Evolutionary conservation across 2,329 filamentous ascomycete species (phyloP), one percentile per base, ranked within the genome.

Genomic region (Apiospora koreana): DNA sequence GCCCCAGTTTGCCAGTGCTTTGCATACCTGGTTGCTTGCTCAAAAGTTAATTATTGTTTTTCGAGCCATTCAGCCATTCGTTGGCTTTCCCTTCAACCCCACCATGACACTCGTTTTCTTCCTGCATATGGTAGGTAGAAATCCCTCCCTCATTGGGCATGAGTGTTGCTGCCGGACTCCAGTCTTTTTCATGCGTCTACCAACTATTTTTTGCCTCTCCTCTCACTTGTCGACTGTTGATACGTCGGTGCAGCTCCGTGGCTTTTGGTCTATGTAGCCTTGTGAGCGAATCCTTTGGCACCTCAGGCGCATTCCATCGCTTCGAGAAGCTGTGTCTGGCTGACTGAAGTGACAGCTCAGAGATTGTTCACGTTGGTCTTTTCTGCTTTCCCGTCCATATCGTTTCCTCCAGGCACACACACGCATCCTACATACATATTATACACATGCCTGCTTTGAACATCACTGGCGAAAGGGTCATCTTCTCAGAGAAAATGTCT

Each of bases 81-180:
- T 38, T 62, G 54, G 54, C 31, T 62, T 23, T 38, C 18, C 31
- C 54, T 62, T 16, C 54, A 62, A 14, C 28, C 31, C 54, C 54
- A 62, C 54, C 35, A 6, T 62, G 54, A 38, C 31, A 31, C 28
- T 62, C 54, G n/a, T 62, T 62, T 62, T 38, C 54, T 62, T n/a
- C 28, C 54, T 62, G 54, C 54, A 62, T 31, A n/a, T 23, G 54
- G 48, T n/a, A 62, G 54, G 54, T 62, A 28, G 21, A 38, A 62
- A 38, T 31, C 31, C 50, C 54, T 38, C 54, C 16, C 76, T 79
- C 75, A 81, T 81, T 81, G 79, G 80, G 79, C 79, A 78, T 72
- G 70, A 76, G 72, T 76, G 71, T 76, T 75, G 75, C 76, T 75
- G 74, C 76, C 74, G 74, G 72, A 75, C 72, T 72, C 75, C 75